phyloP scores from a whole-genome alignment of 2,329 filamentous ascomycete genomes.

The Fusarium sambucinum region DNA sequence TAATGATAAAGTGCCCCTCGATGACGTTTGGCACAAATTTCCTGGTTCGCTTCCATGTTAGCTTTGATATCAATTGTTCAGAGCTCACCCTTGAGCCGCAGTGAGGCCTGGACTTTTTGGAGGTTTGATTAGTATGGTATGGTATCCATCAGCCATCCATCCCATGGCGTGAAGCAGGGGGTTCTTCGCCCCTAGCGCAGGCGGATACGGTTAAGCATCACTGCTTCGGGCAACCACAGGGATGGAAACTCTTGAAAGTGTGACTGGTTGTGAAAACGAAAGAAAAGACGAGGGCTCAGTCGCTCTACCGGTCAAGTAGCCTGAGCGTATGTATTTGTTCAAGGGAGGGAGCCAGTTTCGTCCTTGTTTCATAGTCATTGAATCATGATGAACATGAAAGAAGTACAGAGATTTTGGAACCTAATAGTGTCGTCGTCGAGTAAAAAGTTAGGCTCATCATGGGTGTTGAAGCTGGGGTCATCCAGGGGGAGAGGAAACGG shows the following conservation, averaged over 20 bases:
- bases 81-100: slow-evolving; percentile 31
- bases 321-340: slow-evolving; percentile 1
- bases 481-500: slow-evolving; percentile 17
- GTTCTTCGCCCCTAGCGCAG: slow-evolving; percentile 36
- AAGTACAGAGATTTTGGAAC: slow-evolving; percentile 13
- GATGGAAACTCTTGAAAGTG: slow-evolving; percentile 23
- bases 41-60: slow-evolving; percentile 24
- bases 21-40: slow-evolving; percentile 43
- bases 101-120: slow-evolving; percentile 27
- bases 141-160: slow-evolving; percentile 6
- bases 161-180: slow-evolving; percentile 36
- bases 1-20: slow-evolving; percentile 40
- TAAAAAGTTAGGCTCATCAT: slow-evolving; percentile 14
- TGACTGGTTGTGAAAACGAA: slow-evolving; percentile 29
- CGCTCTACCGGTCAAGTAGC: neutral
- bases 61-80: slow-evolving; percentile 13
- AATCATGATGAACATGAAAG: slow-evolving; percentile 3
- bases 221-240: slow-evolving; percentile 36
- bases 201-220: slow-evolving; percentile 43
- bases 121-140: slow-evolving; percentile 28
- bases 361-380: slow-evolving; percentile 24
- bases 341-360: slow-evolving; percentile 36
- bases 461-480: slow-evolving; percentile 23
- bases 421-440: slow-evolving; percentile 1
- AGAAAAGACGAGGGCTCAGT: slow-evolving; percentile 17